Conservation (phyloP, 805 yeast species). For the Candida broadrunensis region DNA sequence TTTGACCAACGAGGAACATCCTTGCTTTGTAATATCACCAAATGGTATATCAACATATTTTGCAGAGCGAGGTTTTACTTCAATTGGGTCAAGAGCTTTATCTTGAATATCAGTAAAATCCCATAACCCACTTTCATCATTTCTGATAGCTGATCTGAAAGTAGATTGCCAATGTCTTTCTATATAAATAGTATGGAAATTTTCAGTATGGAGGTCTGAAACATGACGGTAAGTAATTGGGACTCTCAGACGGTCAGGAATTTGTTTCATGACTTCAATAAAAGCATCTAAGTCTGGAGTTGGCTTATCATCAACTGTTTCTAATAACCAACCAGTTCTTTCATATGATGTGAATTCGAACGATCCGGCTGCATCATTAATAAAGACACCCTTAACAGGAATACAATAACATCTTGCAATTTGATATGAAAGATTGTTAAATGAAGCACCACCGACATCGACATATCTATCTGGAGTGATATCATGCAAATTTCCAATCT, state of each 20-base stretch:
- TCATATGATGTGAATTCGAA: conserved; percentile 61
- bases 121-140: conserved; percentile 56
- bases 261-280: conserved; percentile 69
- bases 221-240: conserved; percentile 72
- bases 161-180: conserved; percentile 85
- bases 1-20: conserved; percentile 55
- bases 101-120: conserved; percentile 52
- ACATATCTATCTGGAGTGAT: conserved; percentile 82
- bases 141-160: conserved; percentile 64
- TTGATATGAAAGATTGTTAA: conserved; percentile 84
- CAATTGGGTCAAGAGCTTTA: conserved; percentile 57
- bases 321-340: conserved; percentile 76
- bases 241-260: conserved; percentile 76
- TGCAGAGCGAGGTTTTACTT: conserved; percentile 58
- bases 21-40: conserved; percentile 33
- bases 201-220: conserved; percentile 74
- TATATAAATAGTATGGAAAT: conserved; percentile 61
- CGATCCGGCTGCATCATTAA: conserved; percentile 75
- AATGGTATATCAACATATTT: conserved; percentile 68
- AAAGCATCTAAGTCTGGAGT: conserved; percentile 75
- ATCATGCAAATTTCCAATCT: conserved; percentile 71
- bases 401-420: conserved; percentile 81
- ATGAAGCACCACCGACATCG: conserved; percentile 82
- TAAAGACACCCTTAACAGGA: conserved; percentile 81
- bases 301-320: conserved; percentile 69